phyloP scores from a whole-genome alignment of 306 rosid species.

The Malus fusca region DNA sequence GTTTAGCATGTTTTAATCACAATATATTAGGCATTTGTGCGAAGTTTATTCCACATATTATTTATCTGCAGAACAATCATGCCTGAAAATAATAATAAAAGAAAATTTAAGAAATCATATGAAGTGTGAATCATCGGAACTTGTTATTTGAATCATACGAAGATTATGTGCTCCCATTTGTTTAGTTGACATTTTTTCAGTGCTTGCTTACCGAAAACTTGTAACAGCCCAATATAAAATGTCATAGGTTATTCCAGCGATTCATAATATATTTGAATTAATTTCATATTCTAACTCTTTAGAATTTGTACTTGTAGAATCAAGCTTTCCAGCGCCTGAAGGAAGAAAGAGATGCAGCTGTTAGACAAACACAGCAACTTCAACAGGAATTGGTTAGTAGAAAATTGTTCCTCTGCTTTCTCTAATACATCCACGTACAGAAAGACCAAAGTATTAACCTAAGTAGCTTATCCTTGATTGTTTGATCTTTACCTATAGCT shows the following conservation, averaged over 20 bases:
- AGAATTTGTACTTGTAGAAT: conserved; percentile 21
- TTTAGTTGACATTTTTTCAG: neutral
- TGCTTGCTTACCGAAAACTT: neutral
- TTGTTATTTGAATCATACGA: neutral
- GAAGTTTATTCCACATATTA: too few species aligned
- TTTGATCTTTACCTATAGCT: neutral
- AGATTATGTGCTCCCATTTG: neutral
- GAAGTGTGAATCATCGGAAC: neutral
- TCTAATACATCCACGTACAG: neutral
- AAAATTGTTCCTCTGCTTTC: neutral
- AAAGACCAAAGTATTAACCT: neutral
- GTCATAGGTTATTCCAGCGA: neutral
- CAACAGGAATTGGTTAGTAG: conserved; percentile 76
- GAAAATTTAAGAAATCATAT: neutral
- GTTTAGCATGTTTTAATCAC: neutral
- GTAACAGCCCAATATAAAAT: neutral
- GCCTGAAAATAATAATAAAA: neutral
- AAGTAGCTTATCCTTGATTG: neutral
- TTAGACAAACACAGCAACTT: conserved; percentile 63
- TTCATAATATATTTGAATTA: conserved; percentile 6
- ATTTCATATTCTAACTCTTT: neutral
- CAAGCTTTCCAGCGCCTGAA: conserved; percentile 53
- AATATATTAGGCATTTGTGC: neutral
- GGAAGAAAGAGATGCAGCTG: conserved; percentile 80
- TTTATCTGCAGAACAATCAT: neutral